phyloP scores from a whole-genome alignment of 441 rosid genomes.

The Flueggea neowawraea region DNA sequence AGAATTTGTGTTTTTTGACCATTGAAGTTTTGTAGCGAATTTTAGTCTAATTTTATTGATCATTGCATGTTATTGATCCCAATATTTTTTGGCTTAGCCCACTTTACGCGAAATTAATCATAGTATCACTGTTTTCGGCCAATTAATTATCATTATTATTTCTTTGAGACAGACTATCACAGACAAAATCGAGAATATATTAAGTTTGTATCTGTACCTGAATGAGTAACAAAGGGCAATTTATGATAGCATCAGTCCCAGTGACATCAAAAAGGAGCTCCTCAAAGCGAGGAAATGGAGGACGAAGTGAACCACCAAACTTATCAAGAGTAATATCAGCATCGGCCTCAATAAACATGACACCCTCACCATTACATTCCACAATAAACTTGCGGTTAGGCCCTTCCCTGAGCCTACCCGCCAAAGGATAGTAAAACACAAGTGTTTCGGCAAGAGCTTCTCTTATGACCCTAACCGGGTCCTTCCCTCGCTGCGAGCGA shows the following conservation, averaged over 20 bases:
- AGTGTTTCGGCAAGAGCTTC: slow-evolving; percentile 35
- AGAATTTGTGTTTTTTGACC: too few species aligned
- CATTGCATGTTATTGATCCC: too few species aligned
- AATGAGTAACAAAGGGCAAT: slow-evolving; percentile 44
- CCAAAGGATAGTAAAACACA: slow-evolving; percentile 45
- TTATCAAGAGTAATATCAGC: slow-evolving; percentile 32
- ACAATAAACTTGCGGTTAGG: slow-evolving; percentile 35
- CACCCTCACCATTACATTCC: slow-evolving; percentile 47
- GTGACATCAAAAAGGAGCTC: slow-evolving; percentile 44
- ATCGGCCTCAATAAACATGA: slow-evolving; percentile 38
- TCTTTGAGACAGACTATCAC: too few species aligned
- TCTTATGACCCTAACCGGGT: slow-evolving; percentile 28
- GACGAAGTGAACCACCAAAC: slow-evolving; percentile 29
- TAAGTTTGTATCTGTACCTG: slow-evolving; percentile 25
- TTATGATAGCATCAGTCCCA: slow-evolving; percentile 33
- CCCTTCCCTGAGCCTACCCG: slow-evolving; percentile 38
- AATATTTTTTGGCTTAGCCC: too few species aligned
- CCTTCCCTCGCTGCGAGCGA: slow-evolving; percentile 26
- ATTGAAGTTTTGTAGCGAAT: too few species aligned
- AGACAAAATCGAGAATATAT: background rate
- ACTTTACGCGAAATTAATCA: too few species aligned
- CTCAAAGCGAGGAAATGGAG: slow-evolving; percentile 51
- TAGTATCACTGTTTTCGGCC: too few species aligned
- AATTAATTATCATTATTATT: too few species aligned
- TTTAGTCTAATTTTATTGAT: too few species aligned